Conservation (phyloP, 345 rosid genomes). For the Aquilaria malaccensis region DNA sequence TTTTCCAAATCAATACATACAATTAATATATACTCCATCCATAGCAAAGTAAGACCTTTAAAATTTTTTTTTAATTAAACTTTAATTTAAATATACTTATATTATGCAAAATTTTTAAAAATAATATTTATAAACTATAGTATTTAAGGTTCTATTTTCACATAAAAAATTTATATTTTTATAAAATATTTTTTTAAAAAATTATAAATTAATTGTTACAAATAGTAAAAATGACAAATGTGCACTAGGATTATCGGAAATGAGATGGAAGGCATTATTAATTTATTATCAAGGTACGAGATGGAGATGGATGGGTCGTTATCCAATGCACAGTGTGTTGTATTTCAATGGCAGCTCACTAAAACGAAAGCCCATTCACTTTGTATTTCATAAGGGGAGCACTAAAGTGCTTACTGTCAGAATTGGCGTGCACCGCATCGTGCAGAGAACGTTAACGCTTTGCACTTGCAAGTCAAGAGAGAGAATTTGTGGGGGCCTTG, state of each 20-base stretch:
- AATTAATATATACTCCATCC: too few species aligned
- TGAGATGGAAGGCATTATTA: constrained; percentile 33
- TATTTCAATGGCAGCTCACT: constrained; percentile 10
- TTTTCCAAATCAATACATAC: too few species aligned
- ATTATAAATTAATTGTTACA: too few species aligned
- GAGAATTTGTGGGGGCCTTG: constrained; percentile 15
- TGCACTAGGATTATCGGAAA: background rate
- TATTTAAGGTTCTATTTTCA: too few species aligned
- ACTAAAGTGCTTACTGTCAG: constrained; percentile 30
- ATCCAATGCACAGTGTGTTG: constrained; percentile 24
- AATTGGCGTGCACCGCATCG: constrained; percentile 23
- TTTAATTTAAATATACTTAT: too few species aligned
- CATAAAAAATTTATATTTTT: too few species aligned
- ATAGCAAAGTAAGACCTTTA: too few species aligned
- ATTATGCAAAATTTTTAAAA: too few species aligned
- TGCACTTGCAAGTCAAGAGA: constrained; percentile 3
- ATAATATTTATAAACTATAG: too few species aligned
- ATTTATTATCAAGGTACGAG: constrained; percentile 28
- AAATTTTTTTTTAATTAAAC: too few species aligned
- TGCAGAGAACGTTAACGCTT: background rate
- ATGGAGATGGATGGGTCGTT: constrained; percentile 35
- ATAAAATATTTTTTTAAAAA: too few species aligned
- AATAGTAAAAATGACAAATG: too few species aligned
- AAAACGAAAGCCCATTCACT: constrained; percentile 18
- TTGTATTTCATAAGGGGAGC: constrained; percentile 26